Evolutionary conservation across 345 rosid genomes (phyloP).

Genomic region (Adansonia digitata): DNA sequence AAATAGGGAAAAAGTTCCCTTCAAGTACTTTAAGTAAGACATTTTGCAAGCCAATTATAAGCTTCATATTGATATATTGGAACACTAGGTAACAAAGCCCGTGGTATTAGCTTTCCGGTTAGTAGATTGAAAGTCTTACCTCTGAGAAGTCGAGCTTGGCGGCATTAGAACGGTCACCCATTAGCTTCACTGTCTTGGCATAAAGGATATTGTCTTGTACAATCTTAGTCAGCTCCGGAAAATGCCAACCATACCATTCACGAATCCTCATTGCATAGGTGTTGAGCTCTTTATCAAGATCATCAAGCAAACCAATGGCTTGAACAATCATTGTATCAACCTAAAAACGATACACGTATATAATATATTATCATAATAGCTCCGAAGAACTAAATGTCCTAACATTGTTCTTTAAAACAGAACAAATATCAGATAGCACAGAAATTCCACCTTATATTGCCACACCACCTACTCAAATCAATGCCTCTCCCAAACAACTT

Average conservation of each 20-base stretch:
- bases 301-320: conserved; percentile 90
- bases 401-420: neutral
- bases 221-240: conserved; percentile 94
- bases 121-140: conserved; percentile 25
- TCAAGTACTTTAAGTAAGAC: neutral
- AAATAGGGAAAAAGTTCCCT: neutral
- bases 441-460: neutral
- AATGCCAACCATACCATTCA: conserved; percentile 98
- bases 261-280: conserved; percentile 89
- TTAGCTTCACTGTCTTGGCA: conserved; percentile 76
- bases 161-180: conserved; percentile 80
- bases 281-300: conserved; percentile 93
- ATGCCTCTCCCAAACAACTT: neutral
- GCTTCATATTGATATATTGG: neutral
- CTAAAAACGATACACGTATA: conserved; percentile 29
- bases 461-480: neutral
- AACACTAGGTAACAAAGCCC: neutral
- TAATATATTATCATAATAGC: neutral
- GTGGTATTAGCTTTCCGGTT: neutral
- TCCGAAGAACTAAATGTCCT: neutral
- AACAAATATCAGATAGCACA: neutral
- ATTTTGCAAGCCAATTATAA: neutral
- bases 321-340: conserved; percentile 98
- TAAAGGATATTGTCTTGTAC: conserved; percentile 72
- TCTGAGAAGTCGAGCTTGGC: conserved; percentile 86